Evolutionary conservation across 768 basidiomycete genomes (phyloP).

Genomic region (Agaricus subrufescens): DNA sequence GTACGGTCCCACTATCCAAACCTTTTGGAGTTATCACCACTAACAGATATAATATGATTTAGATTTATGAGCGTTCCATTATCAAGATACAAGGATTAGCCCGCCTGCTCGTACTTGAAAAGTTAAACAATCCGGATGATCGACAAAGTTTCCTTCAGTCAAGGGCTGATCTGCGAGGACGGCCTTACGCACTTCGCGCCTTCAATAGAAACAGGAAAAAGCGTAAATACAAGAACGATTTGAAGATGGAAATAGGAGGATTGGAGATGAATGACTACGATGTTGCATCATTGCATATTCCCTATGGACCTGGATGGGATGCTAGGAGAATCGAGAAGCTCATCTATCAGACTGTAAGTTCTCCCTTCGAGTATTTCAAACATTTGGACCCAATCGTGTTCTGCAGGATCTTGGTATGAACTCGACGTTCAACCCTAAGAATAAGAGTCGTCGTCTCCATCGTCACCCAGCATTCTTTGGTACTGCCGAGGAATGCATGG

Average conservation of each 20-base stretch:
- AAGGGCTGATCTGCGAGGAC: constrained; percentile 45
- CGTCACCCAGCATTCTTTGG: constrained; percentile 64
- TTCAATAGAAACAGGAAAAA: constrained; percentile 26
- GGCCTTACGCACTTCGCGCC: constrained; percentile 29
- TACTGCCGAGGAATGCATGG: constrained; percentile 48
- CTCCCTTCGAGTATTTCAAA: not conserved
- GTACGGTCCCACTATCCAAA: constrained; percentile 25
- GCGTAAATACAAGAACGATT: constrained; percentile 48
- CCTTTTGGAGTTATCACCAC: not conserved
- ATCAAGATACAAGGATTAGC: constrained; percentile 53
- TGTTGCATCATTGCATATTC: constrained; percentile 48
- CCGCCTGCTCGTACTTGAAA: constrained; percentile 58
- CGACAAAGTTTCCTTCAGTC: constrained; percentile 43
- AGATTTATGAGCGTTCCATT: constrained; percentile 63
- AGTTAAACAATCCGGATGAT: constrained; percentile 38
- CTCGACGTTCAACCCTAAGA: constrained; percentile 60
- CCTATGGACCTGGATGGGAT: constrained; percentile 59
- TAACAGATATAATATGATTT: not conserved
- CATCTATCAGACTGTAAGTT: constrained; percentile 49
- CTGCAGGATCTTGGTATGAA: constrained; percentile 54
- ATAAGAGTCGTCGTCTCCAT: constrained; percentile 54
- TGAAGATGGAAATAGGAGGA: constrained; percentile 43
- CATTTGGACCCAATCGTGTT: not conserved
- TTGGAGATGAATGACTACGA: constrained; percentile 58
- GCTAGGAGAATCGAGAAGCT: constrained; percentile 51